Evolutionary conservation across 345 rosid species (phyloP).

Genomic region (Lepidium sativum): DNA sequence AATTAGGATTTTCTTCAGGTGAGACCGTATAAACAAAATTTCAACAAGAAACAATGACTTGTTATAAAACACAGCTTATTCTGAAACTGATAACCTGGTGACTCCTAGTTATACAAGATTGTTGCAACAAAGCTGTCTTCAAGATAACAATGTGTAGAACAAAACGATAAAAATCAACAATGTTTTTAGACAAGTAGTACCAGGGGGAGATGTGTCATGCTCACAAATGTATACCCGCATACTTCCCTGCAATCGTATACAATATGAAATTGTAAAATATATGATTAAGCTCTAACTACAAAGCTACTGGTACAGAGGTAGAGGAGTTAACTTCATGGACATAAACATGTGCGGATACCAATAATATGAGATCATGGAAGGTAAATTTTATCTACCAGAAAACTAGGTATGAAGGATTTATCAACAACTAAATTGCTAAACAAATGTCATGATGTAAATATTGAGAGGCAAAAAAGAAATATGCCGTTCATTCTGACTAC

Average conservation of each 20-base stretch:
- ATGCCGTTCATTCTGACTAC: neutral
- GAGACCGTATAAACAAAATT: too few species aligned
- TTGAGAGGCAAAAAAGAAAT: neutral
- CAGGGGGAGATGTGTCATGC: conserved; percentile 80
- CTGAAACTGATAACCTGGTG: neutral
- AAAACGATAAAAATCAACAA: neutral
- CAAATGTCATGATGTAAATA: neutral
- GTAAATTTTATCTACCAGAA: neutral
- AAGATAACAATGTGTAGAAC: neutral
- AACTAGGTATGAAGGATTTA: neutral
- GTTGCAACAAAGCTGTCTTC: neutral
- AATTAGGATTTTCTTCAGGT: neutral
- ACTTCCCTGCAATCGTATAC: conserved; percentile 52
- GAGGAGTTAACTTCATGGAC: neutral
- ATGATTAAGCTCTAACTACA: neutral
- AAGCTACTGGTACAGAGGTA: neutral
- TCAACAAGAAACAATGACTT: neutral
- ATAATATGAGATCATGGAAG: neutral
- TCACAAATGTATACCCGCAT: conserved; percentile 71
- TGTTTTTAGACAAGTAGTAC: conserved; percentile 1
- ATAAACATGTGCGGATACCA: neutral
- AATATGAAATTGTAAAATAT: conserved; percentile 1
- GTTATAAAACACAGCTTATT: neutral
- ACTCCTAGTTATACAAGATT: neutral
- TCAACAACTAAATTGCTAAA: neutral